phyloP scores from a whole-genome alignment of 2,329 filamentous ascomycete species.

The Aspergillus pseudonomiae region DNA sequence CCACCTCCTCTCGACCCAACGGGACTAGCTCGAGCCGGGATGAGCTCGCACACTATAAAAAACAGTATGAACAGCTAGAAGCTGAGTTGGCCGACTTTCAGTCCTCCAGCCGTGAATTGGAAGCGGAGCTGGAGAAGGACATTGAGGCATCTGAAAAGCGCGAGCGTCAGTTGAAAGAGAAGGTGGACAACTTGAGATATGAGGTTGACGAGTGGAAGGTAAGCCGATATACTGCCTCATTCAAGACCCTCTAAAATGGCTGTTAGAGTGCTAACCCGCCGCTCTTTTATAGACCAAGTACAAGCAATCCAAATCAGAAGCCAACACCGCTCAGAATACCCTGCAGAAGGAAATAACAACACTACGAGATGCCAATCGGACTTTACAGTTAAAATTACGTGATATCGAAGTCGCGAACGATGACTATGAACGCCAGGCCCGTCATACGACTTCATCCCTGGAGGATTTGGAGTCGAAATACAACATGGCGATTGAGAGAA shows the following conservation, averaged over 20 bases:
- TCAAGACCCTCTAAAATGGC: not conserved
- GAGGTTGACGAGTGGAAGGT: slow-evolving; percentile 99
- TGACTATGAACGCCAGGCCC: slow-evolving; percentile 94
- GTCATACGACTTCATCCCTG: slow-evolving; percentile 91
- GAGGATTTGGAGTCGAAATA: slow-evolving; percentile 98
- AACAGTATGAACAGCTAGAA: slow-evolving; percentile 91
- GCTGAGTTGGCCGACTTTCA: slow-evolving; percentile 92
- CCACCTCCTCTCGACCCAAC: slow-evolving; percentile 43
- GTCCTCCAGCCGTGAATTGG: slow-evolving; percentile 88
- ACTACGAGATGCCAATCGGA: slow-evolving; percentile 80
- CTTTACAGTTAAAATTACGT: slow-evolving; percentile 78
- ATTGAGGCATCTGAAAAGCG: slow-evolving; percentile 93
- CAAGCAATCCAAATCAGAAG: slow-evolving; percentile 90
- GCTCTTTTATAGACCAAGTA: slow-evolving; percentile 74
- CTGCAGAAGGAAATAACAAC: slow-evolving; percentile 96
- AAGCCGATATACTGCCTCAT: slow-evolving; percentile 27
- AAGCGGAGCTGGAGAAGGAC: slow-evolving; percentile 93
- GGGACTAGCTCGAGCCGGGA: slow-evolving; percentile 60
- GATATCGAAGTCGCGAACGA: slow-evolving; percentile 98
- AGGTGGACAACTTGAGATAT: slow-evolving; percentile 79
- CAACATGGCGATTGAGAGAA: slow-evolving; percentile 88
- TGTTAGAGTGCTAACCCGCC: slow-evolving; percentile 10
- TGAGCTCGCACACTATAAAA: slow-evolving; percentile 90
- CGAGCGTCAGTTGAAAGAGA: slow-evolving; percentile 82
- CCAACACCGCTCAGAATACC: slow-evolving; percentile 77